Base-by-base conservation (phyloP, 495 filamentous ascomycete genomes). In the Penicillium taxi region DNA sequence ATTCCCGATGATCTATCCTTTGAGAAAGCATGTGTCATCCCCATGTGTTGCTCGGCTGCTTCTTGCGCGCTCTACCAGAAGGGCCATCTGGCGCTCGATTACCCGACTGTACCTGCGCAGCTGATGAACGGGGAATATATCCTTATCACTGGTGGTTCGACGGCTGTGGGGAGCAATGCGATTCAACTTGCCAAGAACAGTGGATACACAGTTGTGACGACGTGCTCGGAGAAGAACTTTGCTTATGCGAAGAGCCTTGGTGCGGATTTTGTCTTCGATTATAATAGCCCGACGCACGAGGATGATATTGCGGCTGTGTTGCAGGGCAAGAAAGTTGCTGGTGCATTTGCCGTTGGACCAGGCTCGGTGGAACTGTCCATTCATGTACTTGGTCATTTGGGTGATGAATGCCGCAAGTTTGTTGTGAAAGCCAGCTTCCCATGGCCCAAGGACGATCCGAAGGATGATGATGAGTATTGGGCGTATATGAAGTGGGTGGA, bases 111-210 rank as follows among this genome's bases (percentile, higher is more conserved):
- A 8, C 34, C 30, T 19, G 13, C 13, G 19, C 30, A 19, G 9
- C 2, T 4, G 2, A 4, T 3, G 6, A 20, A 12, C 8, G 18
- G 30, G 3, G 9, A 20, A 12, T 16, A 11, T 23, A n/a, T 44
- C 7, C 31, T 45, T 3, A 37, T 45, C 26, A 32, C 26, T 1
- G 84, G 84, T 24, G 84, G 82, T 19, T 81, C 77, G 3, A 85
- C 83, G 9, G 82, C 81, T 33, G 87, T 90, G 48, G 84, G 84
- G 6, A 59, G 61, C 45, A 67, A 66, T 31, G 74, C 72, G 0
- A 76, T 81, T 35, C 81, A 83, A 45, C 67, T 80, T 16, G 74
- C 70, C 2, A 56, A 58, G 2, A 68, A 72, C 1, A 63, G 77
- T 0, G 79, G 79, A 3, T 69, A 69, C 17, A 64, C 71, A 12